These are phyloP conservation scores for Diaporthe citri DNA, from an alignment of 2,329 filamentous ascomycete genomes.

Conservation along the genomic window DNA sequence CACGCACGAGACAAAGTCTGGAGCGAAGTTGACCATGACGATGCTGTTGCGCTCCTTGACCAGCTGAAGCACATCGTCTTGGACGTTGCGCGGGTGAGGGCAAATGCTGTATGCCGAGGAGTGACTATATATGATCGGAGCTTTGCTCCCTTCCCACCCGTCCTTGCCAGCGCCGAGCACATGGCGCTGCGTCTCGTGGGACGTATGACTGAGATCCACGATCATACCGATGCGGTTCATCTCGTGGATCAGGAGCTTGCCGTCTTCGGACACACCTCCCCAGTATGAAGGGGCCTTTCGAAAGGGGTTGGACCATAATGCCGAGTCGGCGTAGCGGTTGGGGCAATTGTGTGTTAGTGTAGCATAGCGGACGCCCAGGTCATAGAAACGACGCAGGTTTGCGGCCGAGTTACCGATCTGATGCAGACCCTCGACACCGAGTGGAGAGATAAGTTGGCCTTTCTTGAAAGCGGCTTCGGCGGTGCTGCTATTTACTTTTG, in stretches of 20 bases:
- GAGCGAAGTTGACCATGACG: constrained; percentile 92
- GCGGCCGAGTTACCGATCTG: constrained; percentile 89
- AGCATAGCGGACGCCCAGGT: constrained; percentile 85
- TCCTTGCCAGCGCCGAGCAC: constrained; percentile 73
- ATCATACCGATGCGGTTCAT: constrained; percentile 97
- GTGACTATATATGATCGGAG: constrained; percentile 91
- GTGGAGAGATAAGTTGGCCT: constrained; percentile 79
- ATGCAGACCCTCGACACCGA: constrained; percentile 89
- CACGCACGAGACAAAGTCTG: constrained; percentile 84
- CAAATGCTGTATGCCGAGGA: constrained; percentile 85
- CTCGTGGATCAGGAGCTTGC: constrained; percentile 79
- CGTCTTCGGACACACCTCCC: constrained; percentile 79
- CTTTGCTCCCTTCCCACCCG: constrained; percentile 78
- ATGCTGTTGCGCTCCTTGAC: constrained; percentile 80
- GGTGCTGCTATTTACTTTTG: constrained; percentile 68
- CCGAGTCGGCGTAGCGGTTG: constrained; percentile 89
- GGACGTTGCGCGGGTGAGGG: constrained; percentile 90
- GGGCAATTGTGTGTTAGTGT: constrained; percentile 96
- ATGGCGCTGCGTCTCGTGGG: constrained; percentile 86
- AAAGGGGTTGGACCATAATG: constrained; percentile 69
- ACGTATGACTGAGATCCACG: constrained; percentile 86
- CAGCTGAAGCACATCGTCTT: constrained; percentile 82
- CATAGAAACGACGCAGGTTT: constrained; percentile 80
- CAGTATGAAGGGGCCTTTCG: constrained; percentile 64
- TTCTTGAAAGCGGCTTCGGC: constrained; percentile 72